phyloP scores from a whole-genome alignment of 345 rosid species.

The Arabidopsis arenosa region DNA sequence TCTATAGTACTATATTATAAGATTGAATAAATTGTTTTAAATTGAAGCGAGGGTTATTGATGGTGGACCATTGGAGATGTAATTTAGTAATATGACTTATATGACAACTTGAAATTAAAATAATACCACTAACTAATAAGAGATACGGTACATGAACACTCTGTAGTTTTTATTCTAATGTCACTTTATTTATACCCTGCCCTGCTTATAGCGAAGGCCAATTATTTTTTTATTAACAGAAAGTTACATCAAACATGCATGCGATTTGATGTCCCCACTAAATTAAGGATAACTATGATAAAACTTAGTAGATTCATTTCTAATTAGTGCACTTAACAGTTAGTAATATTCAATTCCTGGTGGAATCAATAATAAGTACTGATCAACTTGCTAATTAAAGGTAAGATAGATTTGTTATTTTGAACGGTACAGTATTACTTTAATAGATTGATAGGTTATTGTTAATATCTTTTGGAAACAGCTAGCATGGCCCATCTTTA shows the following conservation, averaged over 20 bases:
- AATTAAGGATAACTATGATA: slow-evolving; percentile 29
- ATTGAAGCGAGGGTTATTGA: background rate
- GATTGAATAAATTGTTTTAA: background rate
- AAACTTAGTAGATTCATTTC: slow-evolving; percentile 22
- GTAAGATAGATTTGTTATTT: slow-evolving; percentile 1
- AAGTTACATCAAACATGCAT: slow-evolving; percentile 28
- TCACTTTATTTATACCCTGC: slow-evolving; percentile 23
- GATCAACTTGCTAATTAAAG: slow-evolving; percentile 38
- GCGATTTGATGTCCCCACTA: slow-evolving; percentile 35
- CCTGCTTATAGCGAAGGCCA: slow-evolving; percentile 10
- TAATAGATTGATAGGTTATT: slow-evolving; percentile 10
- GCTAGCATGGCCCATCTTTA: background rate
- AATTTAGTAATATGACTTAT: slow-evolving; percentile 18
- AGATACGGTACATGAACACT: slow-evolving; percentile 27
- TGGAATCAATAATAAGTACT: slow-evolving; percentile 28
- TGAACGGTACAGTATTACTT: background rate
- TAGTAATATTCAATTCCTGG: slow-evolving; percentile 21
- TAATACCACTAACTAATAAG: background rate
- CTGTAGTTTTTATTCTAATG: background rate
- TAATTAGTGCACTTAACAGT: slow-evolving; percentile 29
- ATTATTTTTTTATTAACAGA: background rate
- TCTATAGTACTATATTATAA: background rate
- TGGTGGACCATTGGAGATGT: slow-evolving; percentile 18
- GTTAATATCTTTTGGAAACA: slow-evolving; percentile 18
- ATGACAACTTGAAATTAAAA: slow-evolving; percentile 27